Evolutionary conservation across 192 early-diverging fungal species (phyloP).

Genomic region (Linderina pennispora): DNA sequence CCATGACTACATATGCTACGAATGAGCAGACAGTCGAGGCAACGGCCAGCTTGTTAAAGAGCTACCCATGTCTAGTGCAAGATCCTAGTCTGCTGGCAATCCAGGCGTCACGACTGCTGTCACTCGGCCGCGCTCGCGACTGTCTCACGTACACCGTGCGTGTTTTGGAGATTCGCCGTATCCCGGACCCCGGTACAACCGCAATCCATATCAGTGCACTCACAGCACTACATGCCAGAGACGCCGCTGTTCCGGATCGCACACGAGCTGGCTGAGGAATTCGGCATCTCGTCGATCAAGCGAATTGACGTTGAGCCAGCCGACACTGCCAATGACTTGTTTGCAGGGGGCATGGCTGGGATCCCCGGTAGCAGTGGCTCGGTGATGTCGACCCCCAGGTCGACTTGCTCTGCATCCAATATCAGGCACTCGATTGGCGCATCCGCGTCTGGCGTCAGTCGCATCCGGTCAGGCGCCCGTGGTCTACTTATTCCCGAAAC

Average conservation of each 20-base stretch:
- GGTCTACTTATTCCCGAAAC: constrained; percentile 35
- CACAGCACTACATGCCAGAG: constrained; percentile 23
- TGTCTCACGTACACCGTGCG: constrained; percentile 23
- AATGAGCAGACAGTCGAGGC: constrained; percentile 11
- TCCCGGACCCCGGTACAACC: constrained; percentile 28
- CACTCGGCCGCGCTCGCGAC: constrained; percentile 19
- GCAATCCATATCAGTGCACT: constrained; percentile 41
- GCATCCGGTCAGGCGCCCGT: constrained; percentile 35
- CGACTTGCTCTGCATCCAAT: not conserved
- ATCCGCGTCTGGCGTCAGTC: constrained; percentile 20
- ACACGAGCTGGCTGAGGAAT: constrained; percentile 45
- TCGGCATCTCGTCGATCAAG: constrained; percentile 42
- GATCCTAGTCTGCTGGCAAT: constrained; percentile 39
- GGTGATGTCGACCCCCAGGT: no score
- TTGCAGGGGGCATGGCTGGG: not conserved
- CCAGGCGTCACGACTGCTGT: constrained; percentile 36
- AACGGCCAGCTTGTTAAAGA: constrained; percentile 10
- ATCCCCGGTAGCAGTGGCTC: no score
- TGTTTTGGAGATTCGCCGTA: constrained; percentile 26
- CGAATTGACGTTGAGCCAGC: constrained; percentile 39
- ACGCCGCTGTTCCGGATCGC: constrained; percentile 40
- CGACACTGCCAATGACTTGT: constrained; percentile 11
- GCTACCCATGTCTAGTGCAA: constrained; percentile 9
- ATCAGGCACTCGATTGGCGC: no score
- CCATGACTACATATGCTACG: constrained; percentile 21